phyloP scores from a whole-genome alignment of 306 rosid genomes.

The Casuarina glauca region DNA sequence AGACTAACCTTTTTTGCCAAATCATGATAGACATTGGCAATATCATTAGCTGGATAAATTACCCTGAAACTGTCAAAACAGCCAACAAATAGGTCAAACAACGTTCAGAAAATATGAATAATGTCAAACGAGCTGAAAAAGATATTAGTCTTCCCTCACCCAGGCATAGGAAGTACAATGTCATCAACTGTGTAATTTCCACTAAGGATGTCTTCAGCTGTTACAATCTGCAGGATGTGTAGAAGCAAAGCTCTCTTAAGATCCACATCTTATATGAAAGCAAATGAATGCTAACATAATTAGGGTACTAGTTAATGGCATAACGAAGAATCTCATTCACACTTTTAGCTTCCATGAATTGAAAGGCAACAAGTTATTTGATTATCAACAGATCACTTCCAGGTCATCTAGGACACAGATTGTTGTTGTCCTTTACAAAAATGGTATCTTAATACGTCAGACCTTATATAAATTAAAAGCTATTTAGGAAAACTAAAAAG shows the following conservation, averaged over 20 bases:
- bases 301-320: neutral
- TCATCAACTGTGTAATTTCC: conserved; percentile 75
- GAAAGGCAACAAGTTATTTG: neutral
- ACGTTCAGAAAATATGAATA: conserved; percentile 6
- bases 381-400: neutral
- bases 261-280: neutral
- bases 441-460: neutral
- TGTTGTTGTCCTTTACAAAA: neutral
- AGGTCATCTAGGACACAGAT: conserved; percentile 1
- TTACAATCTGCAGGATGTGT: conserved; percentile 56
- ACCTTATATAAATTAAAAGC: no score
- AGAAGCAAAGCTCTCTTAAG: conserved; percentile 17
- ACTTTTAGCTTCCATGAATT: neutral
- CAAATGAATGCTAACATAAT: neutral
- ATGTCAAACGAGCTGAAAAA: conserved; percentile 12
- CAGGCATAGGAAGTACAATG: conserved; percentile 92
- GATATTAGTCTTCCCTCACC: conserved; percentile 49
- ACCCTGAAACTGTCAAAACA: conserved; percentile 69
- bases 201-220: conserved; percentile 60
- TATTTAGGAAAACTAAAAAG: no score
- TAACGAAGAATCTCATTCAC: conserved; percentile 13
- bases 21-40: conserved; percentile 72
- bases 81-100: conserved; percentile 7
- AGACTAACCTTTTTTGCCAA: conserved; percentile 67
- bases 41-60: conserved; percentile 67